Percentiles rank a stretch among this genome's conserved stretches.
These are phyloP conservation scores for Exophiala sp. DNA, from an alignment of 2,329 filamentous ascomycete genomes.

Conservation along the genomic window DNA sequence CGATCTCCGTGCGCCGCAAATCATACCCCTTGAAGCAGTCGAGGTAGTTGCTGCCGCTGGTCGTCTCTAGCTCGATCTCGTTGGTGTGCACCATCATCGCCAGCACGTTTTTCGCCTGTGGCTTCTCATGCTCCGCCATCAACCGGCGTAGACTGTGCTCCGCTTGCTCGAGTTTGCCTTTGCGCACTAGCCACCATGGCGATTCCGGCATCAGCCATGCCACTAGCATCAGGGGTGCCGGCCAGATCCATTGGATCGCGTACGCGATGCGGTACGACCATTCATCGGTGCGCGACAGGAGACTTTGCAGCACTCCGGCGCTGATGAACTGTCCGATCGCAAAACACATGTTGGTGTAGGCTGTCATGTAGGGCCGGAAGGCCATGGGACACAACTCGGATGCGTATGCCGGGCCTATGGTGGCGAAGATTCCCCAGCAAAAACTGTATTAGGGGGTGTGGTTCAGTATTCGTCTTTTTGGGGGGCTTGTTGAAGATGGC, in stretches of 20 bases:
- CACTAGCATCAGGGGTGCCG: slow-evolving; percentile 41
- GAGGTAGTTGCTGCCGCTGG: slow-evolving; percentile 24
- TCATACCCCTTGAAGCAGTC: slow-evolving; percentile 33
- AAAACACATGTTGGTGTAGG: slow-evolving; percentile 54
- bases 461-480: too few relatives aligned
- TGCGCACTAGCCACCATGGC: slow-evolving; percentile 48
- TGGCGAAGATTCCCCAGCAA: slow-evolving; percentile 43
- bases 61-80: slow-evolving; percentile 20
- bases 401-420: slow-evolving; percentile 49
- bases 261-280: slow-evolving; percentile 50
- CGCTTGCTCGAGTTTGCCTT: slow-evolving; percentile 41
- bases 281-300: slow-evolving; percentile 37
- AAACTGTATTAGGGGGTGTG: too few relatives aligned
- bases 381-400: slow-evolving; percentile 45
- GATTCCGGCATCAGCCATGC: slow-evolving; percentile 40
- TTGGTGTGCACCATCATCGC: slow-evolving; percentile 29
- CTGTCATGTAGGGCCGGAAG: slow-evolving; percentile 49
- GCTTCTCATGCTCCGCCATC: slow-evolving; percentile 34
- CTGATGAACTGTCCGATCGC: slow-evolving; percentile 52
- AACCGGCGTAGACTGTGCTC: slow-evolving; percentile 41
- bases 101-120: slow-evolving; percentile 27
- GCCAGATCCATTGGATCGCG: slow-evolving; percentile 50
- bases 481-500: too few relatives aligned
- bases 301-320: slow-evolving; percentile 43
- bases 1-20: slow-evolving; percentile 38